Evolutionary conservation across 331 rosid genomes (phyloP), one percentile per base, ranked within the genome.

Genomic region (Acacia pycnantha): DNA sequence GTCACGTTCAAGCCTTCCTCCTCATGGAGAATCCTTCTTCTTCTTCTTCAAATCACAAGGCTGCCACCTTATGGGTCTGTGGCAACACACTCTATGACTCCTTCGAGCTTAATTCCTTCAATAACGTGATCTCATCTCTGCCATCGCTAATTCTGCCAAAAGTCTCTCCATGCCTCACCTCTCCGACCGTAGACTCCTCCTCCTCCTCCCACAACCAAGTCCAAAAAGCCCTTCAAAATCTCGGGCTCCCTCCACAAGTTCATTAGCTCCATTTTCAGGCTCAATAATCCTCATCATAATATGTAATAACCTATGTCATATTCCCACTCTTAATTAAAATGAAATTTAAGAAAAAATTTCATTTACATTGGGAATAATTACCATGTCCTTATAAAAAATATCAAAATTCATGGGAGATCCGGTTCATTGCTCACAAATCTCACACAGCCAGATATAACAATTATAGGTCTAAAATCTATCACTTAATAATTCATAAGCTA

Each of bases 61-160:
- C 61, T 3, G 11, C 58, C n/a, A 4, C 59, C 24, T 0, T 73
- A 37, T 94, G 98, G 97, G 98, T 92, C 59, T 92, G 98, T 82
- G 98, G 93, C 8, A 94, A 97, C 89, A 58, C 96, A 8, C 98
- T 92, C 22, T 94, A 94, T 56, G 98, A 91, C 77, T 92, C 97
- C 8, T 90, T 92, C 77, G 98, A 94, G 85, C 92, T 92, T 85
- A 85, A 90, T 82, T 90, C 93, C 12, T 90, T 94, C 83, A 84
- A 86, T n/a, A n/a, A 27, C 91, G 92, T 76, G 91, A 89, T 61
- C 89, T 94, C 35, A 87, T 92, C 79, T 92, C 92, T 0, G 96
- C 94, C 21, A 92, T 94, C 18, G 77, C 70, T 2, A 67, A 76
- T 46, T 79, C 89, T 56, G 68, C 88, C 0, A 87, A 87, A 72